Conservation (phyloP, 148 eudicot species). For the Rhododendron kiyosumense region DNA sequence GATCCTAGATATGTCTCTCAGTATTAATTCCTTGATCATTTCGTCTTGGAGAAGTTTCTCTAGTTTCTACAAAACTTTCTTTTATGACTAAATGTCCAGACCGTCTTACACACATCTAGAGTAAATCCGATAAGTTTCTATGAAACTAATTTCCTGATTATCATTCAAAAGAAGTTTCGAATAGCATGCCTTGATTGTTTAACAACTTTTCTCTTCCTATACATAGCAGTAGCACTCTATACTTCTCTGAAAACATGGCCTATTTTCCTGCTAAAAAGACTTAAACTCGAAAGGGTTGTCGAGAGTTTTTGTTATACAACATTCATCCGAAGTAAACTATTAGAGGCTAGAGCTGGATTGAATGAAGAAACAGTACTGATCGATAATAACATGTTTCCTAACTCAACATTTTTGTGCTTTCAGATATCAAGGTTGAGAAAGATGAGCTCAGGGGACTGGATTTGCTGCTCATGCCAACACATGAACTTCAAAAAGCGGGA, state of each 20-base stretch:
- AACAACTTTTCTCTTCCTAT: neutral
- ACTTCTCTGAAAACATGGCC: neutral
- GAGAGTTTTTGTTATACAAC: neutral
- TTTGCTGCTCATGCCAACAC: slow-evolving; percentile 73
- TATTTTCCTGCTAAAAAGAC: neutral
- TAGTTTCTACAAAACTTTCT: neutral
- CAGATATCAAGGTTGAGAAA: neutral
- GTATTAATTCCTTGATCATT: neutral
- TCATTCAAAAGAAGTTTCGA: neutral
- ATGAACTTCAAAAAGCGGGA: slow-evolving; percentile 66
- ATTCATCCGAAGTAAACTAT: too few relatives aligned
- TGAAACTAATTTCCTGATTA: neutral
- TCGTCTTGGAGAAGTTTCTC: neutral
- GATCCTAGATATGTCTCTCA: neutral
- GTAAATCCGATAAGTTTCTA: too few relatives aligned
- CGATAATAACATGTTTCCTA: too few relatives aligned
- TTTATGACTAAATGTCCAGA: too few relatives aligned
- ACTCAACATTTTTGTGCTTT: neutral
- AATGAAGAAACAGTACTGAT: neutral
- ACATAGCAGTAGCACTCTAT: neutral
- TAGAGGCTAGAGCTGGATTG: neutral
- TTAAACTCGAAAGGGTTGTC: neutral
- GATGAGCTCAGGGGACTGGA: slow-evolving; percentile 86
- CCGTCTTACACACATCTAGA: rapidly evolving
- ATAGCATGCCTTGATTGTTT: neutral